A percentile compares a stretch with the other conserved stretches of the same genome.
Conservation (phyloP, 495 filamentous ascomycete genomes). For the Talaromyces proteolyticus region DNA sequence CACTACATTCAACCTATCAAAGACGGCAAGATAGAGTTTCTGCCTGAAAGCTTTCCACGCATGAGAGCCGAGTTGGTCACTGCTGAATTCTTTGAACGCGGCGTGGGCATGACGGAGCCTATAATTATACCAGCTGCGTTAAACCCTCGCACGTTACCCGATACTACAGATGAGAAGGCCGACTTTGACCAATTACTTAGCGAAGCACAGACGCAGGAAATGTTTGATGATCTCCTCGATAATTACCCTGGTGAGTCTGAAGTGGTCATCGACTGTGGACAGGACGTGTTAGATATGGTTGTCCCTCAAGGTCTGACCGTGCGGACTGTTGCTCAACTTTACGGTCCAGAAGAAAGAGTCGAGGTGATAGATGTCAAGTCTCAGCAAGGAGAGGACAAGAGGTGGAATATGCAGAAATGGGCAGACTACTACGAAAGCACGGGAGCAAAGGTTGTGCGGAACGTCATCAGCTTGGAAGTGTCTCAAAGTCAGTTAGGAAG, state of each 20-base stretch:
- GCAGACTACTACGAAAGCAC: slow-evolving; percentile 70
- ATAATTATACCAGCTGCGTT: slow-evolving; percentile 62
- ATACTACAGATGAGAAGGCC: slow-evolving; percentile 8
- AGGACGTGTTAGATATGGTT: slow-evolving; percentile 69
- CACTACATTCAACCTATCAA: slow-evolving; percentile 70
- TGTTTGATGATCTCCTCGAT: slow-evolving; percentile 43
- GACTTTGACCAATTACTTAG: slow-evolving; percentile 28
- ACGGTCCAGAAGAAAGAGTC: slow-evolving; percentile 58
- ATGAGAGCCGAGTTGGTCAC: slow-evolving; percentile 64
- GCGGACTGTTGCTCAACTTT: slow-evolving; percentile 58
- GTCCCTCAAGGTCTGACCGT: slow-evolving; percentile 66
- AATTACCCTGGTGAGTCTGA: slow-evolving; percentile 33
- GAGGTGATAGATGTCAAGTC: slow-evolving; percentile 75
- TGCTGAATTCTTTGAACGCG: slow-evolving; percentile 60
- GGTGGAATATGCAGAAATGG: slow-evolving; percentile 68
- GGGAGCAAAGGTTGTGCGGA: slow-evolving; percentile 58
- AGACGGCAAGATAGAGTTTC: slow-evolving; percentile 58
- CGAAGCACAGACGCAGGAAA: slow-evolving; percentile 33
- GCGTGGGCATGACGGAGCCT: slow-evolving; percentile 63
- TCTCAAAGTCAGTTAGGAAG: slow-evolving; percentile 61
- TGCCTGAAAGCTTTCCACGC: slow-evolving; percentile 58
- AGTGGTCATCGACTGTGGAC: slow-evolving; percentile 49
- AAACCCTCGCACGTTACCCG: slow-evolving; percentile 49
- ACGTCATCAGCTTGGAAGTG: slow-evolving; percentile 74
- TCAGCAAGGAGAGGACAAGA: slow-evolving; percentile 61